Percentiles rank a stretch among this genome's conserved stretches.
Conservation (phyloP, 139 green algal species). For the Chlamydomonas sp. region DNA sequence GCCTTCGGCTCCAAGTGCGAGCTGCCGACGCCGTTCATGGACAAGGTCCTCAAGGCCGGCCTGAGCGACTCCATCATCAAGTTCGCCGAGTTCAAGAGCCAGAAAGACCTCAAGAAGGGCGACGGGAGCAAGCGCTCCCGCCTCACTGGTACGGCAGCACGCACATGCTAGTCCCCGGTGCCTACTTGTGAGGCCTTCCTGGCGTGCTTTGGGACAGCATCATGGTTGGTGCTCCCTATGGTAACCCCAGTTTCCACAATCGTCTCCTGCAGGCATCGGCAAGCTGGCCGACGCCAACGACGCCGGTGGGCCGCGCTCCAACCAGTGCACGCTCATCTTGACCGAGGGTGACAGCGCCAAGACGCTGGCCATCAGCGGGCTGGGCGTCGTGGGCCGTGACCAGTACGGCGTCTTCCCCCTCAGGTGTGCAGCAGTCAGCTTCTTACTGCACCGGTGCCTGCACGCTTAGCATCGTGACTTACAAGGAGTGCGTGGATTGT, state of each 20-base stretch:
- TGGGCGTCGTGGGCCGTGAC: slow-evolving; percentile 96
- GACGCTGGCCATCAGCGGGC: slow-evolving; percentile 92
- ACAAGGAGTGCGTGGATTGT: neutral
- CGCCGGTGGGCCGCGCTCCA: slow-evolving; percentile 85
- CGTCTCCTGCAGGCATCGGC: slow-evolving; percentile 78
- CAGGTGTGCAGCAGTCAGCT: slow-evolving; percentile 55
- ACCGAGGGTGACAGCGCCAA: slow-evolving; percentile 99
- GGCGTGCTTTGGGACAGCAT: no score
- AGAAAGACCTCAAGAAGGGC: slow-evolving; percentile 97
- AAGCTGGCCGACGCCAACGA: slow-evolving; percentile 99
- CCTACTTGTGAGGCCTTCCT: neutral
- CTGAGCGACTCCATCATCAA: slow-evolving; percentile 91
- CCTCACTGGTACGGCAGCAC: slow-evolving; percentile 22
- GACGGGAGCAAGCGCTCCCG: slow-evolving; percentile 91
- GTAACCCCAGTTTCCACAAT: no score
- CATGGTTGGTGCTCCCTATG: no score
- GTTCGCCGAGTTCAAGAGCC: slow-evolving; percentile 93
- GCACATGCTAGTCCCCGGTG: no score
- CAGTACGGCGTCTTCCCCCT: slow-evolving; percentile 98
- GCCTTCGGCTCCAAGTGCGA: slow-evolving; percentile 97
- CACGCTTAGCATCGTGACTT: neutral
- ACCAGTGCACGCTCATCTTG: slow-evolving; percentile 98
- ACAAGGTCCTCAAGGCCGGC: slow-evolving; percentile 87
- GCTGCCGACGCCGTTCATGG: slow-evolving; percentile 87
- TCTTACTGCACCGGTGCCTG: neutral